Percentiles rank a stretch among this genome's conserved stretches.
Conservation (phyloP, 1,139 yeast species). For the Keqinozyma sinolaborantium region DNA sequence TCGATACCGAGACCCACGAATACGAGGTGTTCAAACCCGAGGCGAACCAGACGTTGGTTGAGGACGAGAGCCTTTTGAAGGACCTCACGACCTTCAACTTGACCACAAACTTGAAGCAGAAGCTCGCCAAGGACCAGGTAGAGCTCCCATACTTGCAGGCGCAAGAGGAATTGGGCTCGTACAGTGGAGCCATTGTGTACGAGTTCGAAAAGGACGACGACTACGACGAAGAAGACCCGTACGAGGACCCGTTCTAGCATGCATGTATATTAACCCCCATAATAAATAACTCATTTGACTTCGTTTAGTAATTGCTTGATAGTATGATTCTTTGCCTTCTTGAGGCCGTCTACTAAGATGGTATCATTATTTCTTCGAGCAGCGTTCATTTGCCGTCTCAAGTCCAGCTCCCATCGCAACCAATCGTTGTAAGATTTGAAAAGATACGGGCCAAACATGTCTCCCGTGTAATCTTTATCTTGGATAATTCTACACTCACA, state of each 20-base stretch:
- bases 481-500: constrained; percentile 17
- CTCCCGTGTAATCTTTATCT: constrained; percentile 2
- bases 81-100: constrained; percentile 86
- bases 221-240: constrained; percentile 96
- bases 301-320: constrained; percentile 2
- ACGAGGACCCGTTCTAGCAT: constrained; percentile 84
- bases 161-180: constrained; percentile 69
- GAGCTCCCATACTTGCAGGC: constrained; percentile 89
- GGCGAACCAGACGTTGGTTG: constrained; percentile 20
- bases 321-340: constrained; percentile 5
- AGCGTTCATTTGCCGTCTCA: constrained; percentile 6
- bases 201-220: constrained; percentile 85
- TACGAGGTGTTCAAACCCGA: constrained; percentile 38
- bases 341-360: constrained; percentile 1
- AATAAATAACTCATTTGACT: constrained; percentile 1
- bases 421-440: constrained; percentile 15
- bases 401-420: constrained; percentile 15
- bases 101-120: constrained; percentile 71
- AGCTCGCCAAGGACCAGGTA: constrained; percentile 74
- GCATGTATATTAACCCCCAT: not conserved
- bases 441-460: constrained; percentile 13
- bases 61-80: constrained; percentile 49
- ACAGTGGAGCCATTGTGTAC: constrained; percentile 86
- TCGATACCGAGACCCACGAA: constrained; percentile 51
- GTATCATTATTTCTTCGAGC: constrained; percentile 7